A percentile compares a stretch with the other conserved stretches of the same genome.
phyloP scores from a whole-genome alignment of 805 yeast genomes.

The Suhomyces canberraensis region DNA sequence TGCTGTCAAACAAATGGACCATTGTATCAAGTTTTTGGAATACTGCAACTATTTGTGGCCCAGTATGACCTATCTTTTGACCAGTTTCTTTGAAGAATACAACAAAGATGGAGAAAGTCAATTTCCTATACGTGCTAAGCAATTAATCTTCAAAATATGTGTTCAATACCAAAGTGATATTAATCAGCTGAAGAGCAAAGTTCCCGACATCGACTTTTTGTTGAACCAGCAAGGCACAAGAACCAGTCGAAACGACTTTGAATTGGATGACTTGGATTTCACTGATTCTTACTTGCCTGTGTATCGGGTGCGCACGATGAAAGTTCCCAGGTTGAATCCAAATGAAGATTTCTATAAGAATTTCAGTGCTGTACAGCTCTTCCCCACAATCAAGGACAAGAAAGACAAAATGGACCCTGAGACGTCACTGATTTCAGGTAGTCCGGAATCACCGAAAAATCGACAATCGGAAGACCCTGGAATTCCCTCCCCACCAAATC shows the following conservation, averaged over 20 bases:
- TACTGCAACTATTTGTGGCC: conserved; percentile 10
- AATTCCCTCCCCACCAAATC: not conserved
- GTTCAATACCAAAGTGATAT: not conserved
- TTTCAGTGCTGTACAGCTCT: conserved; percentile 8
- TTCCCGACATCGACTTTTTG: conserved; percentile 11
- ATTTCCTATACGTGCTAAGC: conserved; percentile 2
- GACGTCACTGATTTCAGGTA: not conserved
- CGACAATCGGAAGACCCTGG: not conserved
- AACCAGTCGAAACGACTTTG: conserved; percentile 2
- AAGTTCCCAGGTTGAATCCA: conserved; percentile 4
- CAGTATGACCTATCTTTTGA: conserved; percentile 8
- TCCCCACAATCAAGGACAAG: conserved; percentile 1
- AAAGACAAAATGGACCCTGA: not conserved
- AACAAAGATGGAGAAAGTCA: conserved; percentile 3
- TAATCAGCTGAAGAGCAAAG: conserved; percentile 2
- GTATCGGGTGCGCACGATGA: conserved; percentile 6
- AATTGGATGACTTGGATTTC: not conserved
- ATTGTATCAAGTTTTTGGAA: conserved; percentile 6
- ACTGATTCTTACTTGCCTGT: not conserved
- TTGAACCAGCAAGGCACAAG: conserved; percentile 5
- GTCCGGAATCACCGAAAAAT: not conserved
- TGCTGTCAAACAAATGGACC: conserved; percentile 7
- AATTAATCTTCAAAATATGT: conserved; percentile 1
- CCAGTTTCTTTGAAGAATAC: conserved; percentile 5
- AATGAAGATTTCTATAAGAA: conserved; percentile 1